Base-by-base conservation (phyloP, 2,329 filamentous ascomycete species). In the Moelleriella libera region DNA sequence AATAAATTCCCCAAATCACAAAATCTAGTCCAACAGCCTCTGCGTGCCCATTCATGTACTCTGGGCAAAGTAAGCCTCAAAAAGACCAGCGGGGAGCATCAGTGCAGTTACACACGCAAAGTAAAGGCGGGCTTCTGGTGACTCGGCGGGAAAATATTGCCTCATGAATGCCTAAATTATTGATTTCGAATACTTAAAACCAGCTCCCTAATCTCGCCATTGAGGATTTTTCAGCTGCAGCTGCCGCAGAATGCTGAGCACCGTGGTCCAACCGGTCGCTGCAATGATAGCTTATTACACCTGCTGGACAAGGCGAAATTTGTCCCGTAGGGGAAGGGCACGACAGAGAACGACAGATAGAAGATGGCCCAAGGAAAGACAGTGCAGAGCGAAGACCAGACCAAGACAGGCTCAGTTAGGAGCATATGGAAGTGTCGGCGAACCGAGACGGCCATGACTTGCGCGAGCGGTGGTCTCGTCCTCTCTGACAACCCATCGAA, bases 341-440 rank as follows among this genome's bases (percentile, higher is more conserved):
- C 78, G 1, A 86, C 83, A 11, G 79, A 78, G 55, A 95, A 90
- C 10, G 84, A 87, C 14, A 95, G 69, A 62, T 95, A 96, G 0
- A 96, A 75, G 0, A 94, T 76, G 0, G 84, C 88, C 89, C 89
- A 96, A 21, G 82, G 82, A 62, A 96, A 96, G 0, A 86, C 75
- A 1, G 88, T 83, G 89, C 89, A 96, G 0, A 94, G 70, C 0
- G 83, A 88, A 68, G 96, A 96, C 68, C 78, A 88, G 64, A 88
- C 88, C 11, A 89, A 83, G 8, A 88, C 81, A 0, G 84, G 82
- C 54, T 89, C 85, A 0, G 84, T 88, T 53, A 82, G 67, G 12
- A 89, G 76, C 1, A 89, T 72, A 56, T 82, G 78, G 61, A 95
- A 94, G 0, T 88, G 88, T 0, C 88, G 76, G 52, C 78, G 80